Percentiles rank a stretch among this genome's conserved stretches.
phyloP scores from a whole-genome alignment of 306 rosid genomes.

The Sphenostylis stenocarpa region DNA sequence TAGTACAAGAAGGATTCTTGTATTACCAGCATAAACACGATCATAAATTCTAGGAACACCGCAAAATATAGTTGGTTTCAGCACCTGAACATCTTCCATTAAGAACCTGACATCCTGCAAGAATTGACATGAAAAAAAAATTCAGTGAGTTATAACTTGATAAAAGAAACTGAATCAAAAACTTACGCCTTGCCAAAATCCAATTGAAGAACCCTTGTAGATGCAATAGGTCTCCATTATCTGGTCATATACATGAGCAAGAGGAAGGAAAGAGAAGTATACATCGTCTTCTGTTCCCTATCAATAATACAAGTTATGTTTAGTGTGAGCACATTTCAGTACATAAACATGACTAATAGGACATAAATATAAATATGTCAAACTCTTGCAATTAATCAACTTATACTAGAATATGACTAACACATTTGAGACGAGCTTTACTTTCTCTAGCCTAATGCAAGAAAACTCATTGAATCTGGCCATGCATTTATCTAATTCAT shows the following conservation, averaged over 20 bases:
- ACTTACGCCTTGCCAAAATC: conserved; percentile 95
- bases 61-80: conserved; percentile 79
- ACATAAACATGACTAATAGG: background rate
- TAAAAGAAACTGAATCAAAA: conserved; percentile 16
- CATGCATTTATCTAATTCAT: background rate
- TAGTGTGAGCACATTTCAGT: conserved; percentile 2
- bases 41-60: conserved; percentile 94
- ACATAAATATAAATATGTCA: background rate
- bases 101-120: conserved; percentile 79
- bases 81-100: conserved; percentile 77
- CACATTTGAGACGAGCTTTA: conserved; percentile 11
- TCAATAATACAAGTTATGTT: conserved; percentile 18
- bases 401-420: background rate
- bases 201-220: conserved; percentile 78
- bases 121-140: conserved; percentile 23
- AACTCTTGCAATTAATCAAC: background rate
- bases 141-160: background rate
- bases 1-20: background rate
- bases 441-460: background rate
- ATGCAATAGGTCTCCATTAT: conserved; percentile 82
- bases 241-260: conserved; percentile 94
- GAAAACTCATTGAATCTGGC: background rate
- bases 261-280: conserved; percentile 88
- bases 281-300: conserved; percentile 77
- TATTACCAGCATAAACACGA: conserved; percentile 66